phyloP scores from a whole-genome alignment of 2,329 filamentous ascomycete species.

The Lithohypha guttulata region DNA sequence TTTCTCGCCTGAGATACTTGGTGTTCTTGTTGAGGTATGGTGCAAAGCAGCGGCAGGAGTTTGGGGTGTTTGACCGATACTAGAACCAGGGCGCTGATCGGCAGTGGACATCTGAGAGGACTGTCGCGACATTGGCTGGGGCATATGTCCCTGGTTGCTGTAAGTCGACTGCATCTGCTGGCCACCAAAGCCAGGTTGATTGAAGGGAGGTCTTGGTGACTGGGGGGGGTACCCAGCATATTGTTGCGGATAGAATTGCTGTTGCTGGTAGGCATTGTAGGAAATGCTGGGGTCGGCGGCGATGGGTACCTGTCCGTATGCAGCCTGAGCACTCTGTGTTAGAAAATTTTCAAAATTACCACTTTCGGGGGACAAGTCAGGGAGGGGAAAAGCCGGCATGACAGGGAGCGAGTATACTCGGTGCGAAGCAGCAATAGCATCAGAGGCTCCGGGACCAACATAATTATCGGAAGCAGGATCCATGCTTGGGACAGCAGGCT shows the following conservation, averaged over 20 bases:
- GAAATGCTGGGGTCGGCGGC: slow-evolving; percentile 22
- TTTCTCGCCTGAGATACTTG: slow-evolving; percentile 50
- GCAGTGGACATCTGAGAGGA: slow-evolving; percentile 62
- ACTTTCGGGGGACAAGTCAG: slow-evolving; percentile 58
- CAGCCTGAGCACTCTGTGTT: slow-evolving; percentile 47
- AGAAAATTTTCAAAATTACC: slow-evolving; percentile 54
- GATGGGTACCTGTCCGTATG: slow-evolving; percentile 16
- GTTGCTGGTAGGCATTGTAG: slow-evolving; percentile 18
- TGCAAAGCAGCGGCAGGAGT: slow-evolving; percentile 36
- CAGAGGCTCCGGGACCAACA: slow-evolving; percentile 17
- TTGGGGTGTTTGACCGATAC: slow-evolving; percentile 46
- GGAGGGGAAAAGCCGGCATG: slow-evolving; percentile 23
- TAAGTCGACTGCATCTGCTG: slow-evolving; percentile 44
- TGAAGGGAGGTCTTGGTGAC: slow-evolving; percentile 37
- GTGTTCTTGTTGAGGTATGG: slow-evolving; percentile 44
- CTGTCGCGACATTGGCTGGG: slow-evolving; percentile 65
- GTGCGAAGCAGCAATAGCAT: slow-evolving; percentile 15
- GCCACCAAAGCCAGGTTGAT: slow-evolving; percentile 39
- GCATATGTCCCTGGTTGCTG: slow-evolving; percentile 33
- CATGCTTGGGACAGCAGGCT: slow-evolving; percentile 22
- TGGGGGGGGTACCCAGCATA: slow-evolving; percentile 34
- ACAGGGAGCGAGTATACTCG: slow-evolving; percentile 20
- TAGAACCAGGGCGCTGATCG: slow-evolving; percentile 53
- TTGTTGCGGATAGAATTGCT: slow-evolving; percentile 17
- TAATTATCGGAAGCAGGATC: slow-evolving; percentile 22